Evolutionary conservation across 495 filamentous ascomycete species (phyloP), one percentile per base, ranked within the genome.

Genomic region (Tetracladium marchalianum): DNA sequence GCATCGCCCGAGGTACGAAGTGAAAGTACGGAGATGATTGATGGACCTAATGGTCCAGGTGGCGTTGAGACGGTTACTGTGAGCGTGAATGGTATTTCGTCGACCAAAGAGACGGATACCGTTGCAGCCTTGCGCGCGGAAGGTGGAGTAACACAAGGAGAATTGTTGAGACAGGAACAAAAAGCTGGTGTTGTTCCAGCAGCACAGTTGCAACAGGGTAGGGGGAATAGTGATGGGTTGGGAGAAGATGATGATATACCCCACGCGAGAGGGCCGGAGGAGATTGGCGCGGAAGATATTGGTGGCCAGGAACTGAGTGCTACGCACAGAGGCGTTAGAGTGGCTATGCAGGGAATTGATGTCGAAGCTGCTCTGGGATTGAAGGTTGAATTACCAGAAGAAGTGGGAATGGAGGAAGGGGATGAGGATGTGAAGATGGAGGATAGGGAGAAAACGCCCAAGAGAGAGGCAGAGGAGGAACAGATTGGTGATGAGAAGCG

Each of bases 241-340:
- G 64, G 64, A 18, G 64, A 63, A 1, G 73, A 76, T 13, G 76
- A 79, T 2, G 87, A 92, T 53, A 55, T 76, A 0, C 85, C 88
- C 11, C 87, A 94, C 57, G 87, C 85, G 2, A 74, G 85, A 12
- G 86, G 88, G 0, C 90, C 92, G 0, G 76, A 82, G 10, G 73
- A 85, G 47, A 79, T 98, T 18, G 90, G 89, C 0, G 77, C 87
- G 19, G 84, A 88, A 55, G 92, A 98, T 58, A 80, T 84, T 58
- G 92, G 92, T 1, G 77, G 87, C 13, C 90, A 95, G 27, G 18
- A 15, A 6, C 42, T 47, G 1, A 50, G 49, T 15, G 47, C 46
- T 40, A 53, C 53, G 11, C 49, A 59, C 27, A 57, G 60, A 31
- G 46, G 56, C 31, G 44, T 45, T 31, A 47, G 59, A 7, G 40